Evolutionary conservation across 176 grass and related monocot genomes (phyloP), one percentile per base, ranked within the genome.

Genomic region (Carex pumila): DNA sequence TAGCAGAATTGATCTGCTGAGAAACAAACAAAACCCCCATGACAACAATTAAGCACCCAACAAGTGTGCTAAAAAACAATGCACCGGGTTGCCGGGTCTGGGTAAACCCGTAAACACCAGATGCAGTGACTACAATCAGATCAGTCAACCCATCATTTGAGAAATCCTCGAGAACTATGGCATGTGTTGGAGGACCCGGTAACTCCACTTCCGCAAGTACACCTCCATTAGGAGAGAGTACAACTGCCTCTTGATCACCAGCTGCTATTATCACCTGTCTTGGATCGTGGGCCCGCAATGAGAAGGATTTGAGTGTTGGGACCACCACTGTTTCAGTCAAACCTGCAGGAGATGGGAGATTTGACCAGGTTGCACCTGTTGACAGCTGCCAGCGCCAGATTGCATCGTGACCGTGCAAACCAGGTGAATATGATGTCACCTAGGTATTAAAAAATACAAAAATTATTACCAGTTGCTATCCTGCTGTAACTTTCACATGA

Each of bases 351-450:
- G 96, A 95, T 65, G 93, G 92, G 6, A 98, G 93, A 84, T 98
- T 98, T 90, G 96, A 92, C 96, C 96, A 98, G 81, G 89, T 90
- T 18, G 93, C 96, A 14, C 91, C 88, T 61, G 96, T 89, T 22
- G 96, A 98, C 21, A 98, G 78, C 81, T 98, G 96, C 92, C 92
- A 98, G 66, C 89, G 92, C 96, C 93, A 98, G 31, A 93, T 61
- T 15, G 91, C 96, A n/a, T 88, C 89, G 11, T 95, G 91, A 76
- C 92, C 92, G 71, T 89, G 95, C 17, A 93, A 59, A 64, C 88
- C 89, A 21, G 96, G 91, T 7, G 92, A 92, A 79, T 95, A 98
- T 1, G 93, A 93, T 39, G 93, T 98, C 41, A 98, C 93, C 93
- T 98, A 34, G 2, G 14, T 78, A 56, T 56, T 56, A 34, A 25